Percentiles rank a stretch among this genome's conserved stretches.
These are phyloP conservation scores for Penicillium sp. DNA, from an alignment of 2,329 filamentous ascomycete species.

Conservation along the genomic window DNA sequence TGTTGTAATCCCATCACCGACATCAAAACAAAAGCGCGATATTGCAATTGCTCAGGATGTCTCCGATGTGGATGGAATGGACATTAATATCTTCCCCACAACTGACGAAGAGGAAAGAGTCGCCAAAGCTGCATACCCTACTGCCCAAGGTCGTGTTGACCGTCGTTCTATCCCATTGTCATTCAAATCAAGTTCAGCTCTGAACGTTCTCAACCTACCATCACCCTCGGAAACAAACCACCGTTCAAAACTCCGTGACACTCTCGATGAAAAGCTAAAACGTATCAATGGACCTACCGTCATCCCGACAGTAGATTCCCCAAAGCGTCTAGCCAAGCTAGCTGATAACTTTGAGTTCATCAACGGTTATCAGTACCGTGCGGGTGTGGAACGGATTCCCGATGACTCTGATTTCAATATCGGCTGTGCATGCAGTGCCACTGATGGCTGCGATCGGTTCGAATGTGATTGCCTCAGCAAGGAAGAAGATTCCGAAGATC, in stretches of 20 bases:
- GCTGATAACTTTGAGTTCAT: constrained; percentile 34
- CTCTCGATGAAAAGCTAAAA: constrained; percentile 7
- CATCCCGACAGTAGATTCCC: constrained; percentile 13
- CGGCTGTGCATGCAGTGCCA: constrained; percentile 22
- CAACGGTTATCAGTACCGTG: constrained; percentile 29
- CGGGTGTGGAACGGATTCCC: constrained; percentile 23
- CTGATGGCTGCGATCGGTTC: constrained; percentile 18
- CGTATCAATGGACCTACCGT: constrained; percentile 24
- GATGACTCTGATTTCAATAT: constrained; percentile 20
- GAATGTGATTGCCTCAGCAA: constrained; percentile 26
- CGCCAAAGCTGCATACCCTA: background rate
- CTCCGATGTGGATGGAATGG: background rate
- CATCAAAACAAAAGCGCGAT: background rate
- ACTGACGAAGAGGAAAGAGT: background rate
- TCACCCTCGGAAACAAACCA: background rate
- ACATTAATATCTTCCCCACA: background rate
- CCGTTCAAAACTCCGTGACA: background rate
- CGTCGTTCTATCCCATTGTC: background rate
- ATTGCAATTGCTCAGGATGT: background rate
- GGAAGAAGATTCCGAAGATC: constrained; percentile 24
- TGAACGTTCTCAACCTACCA: background rate
- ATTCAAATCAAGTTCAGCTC: background rate
- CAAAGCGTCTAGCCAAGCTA: constrained; percentile 18
- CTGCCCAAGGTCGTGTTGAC: background rate
- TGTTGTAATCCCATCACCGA: constrained; percentile 3